A percentile compares a stretch with the other conserved stretches of the same genome.
Conservation (phyloP, 1,284 basidiomycete species). For the Trichosporon sp. region DNA sequence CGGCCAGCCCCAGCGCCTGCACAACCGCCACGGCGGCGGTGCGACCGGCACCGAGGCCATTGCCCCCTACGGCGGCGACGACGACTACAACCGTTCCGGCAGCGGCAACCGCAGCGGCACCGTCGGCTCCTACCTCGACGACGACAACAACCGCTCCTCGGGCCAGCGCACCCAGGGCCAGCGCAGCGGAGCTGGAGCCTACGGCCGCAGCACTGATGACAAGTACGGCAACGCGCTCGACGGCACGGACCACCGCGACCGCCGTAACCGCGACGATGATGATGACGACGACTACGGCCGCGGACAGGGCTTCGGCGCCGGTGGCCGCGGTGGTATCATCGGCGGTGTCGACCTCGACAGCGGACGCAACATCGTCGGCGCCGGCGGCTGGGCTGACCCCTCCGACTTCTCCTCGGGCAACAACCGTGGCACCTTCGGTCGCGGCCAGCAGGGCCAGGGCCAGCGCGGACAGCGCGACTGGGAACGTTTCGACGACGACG, state of each 20-base stretch:
- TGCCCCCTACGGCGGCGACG: slow-evolving; percentile 14
- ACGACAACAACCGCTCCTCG: neutral
- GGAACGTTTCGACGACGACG: slow-evolving; percentile 9
- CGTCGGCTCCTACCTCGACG: slow-evolving; percentile 2
- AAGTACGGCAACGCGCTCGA: slow-evolving; percentile 18
- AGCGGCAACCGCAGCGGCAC: neutral
- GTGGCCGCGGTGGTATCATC: neutral
- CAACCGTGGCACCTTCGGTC: neutral
- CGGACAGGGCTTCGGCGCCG: neutral
- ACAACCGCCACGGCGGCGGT: slow-evolving; percentile 19
- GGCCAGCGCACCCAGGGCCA: neutral
- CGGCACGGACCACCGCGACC: slow-evolving; percentile 14
- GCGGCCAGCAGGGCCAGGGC: neutral
- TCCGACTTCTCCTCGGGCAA: neutral
- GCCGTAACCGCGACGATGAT: neutral
- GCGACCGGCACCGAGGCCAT: slow-evolving; percentile 13
- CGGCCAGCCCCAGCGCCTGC: slow-evolving; percentile 12
- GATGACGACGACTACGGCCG: neutral
- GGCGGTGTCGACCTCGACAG: neutral
- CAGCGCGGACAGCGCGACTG: neutral
- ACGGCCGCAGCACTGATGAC: neutral
- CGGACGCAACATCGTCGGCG: neutral
- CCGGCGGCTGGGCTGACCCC: slow-evolving; percentile 4
- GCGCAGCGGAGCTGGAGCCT: neutral
- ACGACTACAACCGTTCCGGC: neutral